Base-by-base conservation (phyloP, 257 asterid species). In the Scutellaria baicalensis region DNA sequence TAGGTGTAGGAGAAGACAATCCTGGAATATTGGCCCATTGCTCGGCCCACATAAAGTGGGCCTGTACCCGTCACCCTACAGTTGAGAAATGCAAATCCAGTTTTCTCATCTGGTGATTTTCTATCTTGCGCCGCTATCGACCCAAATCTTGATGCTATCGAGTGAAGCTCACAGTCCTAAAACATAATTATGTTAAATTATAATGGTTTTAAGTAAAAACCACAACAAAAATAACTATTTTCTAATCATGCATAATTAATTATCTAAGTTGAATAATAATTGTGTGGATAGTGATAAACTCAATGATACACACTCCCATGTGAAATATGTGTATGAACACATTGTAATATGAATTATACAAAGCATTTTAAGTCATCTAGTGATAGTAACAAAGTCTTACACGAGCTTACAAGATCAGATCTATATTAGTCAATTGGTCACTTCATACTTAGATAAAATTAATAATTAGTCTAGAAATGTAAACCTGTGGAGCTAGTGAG, bases 21-120 rank as follows among this genome's bases (percentile, higher is more conserved):
- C 66, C 96, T 79, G 1, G 96, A 91, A 57, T 87, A 91, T 4
- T 85, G 93, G 71, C 97, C 97, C 96, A 92, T 89, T 2, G 97
- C 96, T 1, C 96, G 97, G 55, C 96, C 97, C 78, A 89, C 96
- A 42, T 92, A 92, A 0, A 89, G 66, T 38, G 85, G 95, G 64
- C 95, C 97, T 1, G 84, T 43, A 0, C 97, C 97, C 0, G 95
- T 92, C 0, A 92, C 97, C 59, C 69, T 72, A 51, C 97, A 92
- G 13, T 79, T 76, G 3, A 92, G 57, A 58, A 92, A 92, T 8
- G 96, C 91, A 12, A 91, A 89, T 1, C 95, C 97, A 4, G 96
- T 83, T 16, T 87, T 92, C 71, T 89, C 90, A 18, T 84, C 85
- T 0, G 81, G 70, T 0, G 78, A 75, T 3, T 82, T 86, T 66